A percentile compares a stretch with the other conserved stretches of the same genome.
Evolutionary conservation across 768 basidiomycete genomes (phyloP).

Genomic region (Wakefieldia striispora): DNA sequence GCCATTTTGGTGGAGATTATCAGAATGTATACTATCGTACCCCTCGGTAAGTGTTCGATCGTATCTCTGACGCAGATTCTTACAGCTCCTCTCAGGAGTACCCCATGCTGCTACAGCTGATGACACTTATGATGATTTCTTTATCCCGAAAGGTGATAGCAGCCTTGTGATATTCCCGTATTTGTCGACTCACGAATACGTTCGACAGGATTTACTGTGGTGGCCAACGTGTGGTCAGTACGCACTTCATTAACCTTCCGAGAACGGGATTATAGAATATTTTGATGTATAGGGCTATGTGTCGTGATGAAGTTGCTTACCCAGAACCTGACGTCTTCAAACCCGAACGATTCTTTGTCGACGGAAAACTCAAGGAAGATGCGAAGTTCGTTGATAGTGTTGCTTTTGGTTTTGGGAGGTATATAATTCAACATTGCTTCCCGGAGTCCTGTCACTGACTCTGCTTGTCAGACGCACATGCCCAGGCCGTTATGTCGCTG

Average conservation of each 20-base stretch:
- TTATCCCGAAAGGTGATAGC: constrained; percentile 40
- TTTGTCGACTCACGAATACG: constrained; percentile 16
- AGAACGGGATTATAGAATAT: not conserved
- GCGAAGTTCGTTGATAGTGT: too few relatives aligned
- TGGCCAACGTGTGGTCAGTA: constrained; percentile 36
- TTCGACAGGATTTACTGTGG: constrained; percentile 13
- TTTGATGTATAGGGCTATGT: constrained; percentile 19
- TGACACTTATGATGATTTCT: constrained; percentile 31
- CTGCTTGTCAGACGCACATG: too few relatives aligned
- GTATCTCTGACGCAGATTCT: not conserved
- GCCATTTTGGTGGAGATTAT: constrained; percentile 39
- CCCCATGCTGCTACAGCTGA: constrained; percentile 24
- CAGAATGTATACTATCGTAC: constrained; percentile 26
- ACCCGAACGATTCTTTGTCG: constrained; percentile 26
- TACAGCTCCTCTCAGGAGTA: constrained; percentile 11
- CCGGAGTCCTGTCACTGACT: too few relatives aligned
- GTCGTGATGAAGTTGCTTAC: constrained; percentile 16
- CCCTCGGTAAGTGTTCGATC: constrained; percentile 17
- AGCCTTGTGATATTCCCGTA: too few relatives aligned
- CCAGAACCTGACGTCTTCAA: constrained; percentile 22
- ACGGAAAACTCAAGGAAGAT: constrained; percentile 15
- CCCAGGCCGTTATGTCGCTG: too few relatives aligned
- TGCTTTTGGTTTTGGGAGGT: too few relatives aligned
- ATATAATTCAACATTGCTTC: too few relatives aligned
- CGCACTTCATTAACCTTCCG: not conserved